Evolutionary conservation across 441 rosid species (phyloP).

Genomic region (Capsella rubella): DNA sequence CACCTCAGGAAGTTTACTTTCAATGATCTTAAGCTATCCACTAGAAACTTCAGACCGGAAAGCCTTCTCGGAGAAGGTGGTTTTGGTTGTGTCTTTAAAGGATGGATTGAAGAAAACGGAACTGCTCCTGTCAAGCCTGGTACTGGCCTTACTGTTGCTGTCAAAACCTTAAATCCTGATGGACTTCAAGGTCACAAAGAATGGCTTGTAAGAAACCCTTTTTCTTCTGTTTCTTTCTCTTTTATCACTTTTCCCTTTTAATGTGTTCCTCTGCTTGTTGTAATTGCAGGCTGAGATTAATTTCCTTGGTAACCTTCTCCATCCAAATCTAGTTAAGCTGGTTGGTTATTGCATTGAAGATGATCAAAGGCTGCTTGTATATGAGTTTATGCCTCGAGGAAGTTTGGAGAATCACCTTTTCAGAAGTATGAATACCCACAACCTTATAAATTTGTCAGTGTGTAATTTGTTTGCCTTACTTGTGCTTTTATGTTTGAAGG

Average conservation of each 20-base stretch:
- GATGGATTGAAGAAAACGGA: conserved; percentile 98
- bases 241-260: neutral
- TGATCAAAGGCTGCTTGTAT: conserved; percentile 91
- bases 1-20: conserved; percentile 81
- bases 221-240: neutral
- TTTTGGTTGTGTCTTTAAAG: conserved; percentile 97
- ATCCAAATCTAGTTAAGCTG: conserved; percentile 91
- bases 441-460: neutral
- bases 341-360: conserved; percentile 97
- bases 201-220: conserved; percentile 76
- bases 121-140: conserved; percentile 99
- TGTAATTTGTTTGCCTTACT: neutral
- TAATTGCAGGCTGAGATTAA: conserved; percentile 88
- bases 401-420: conserved; percentile 97
- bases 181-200: conserved; percentile 99
- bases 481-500: conserved; percentile 51
- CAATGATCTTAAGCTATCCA: conserved; percentile 90
- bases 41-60: conserved; percentile 96
- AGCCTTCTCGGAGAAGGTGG: conserved; percentile 99
- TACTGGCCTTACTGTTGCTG: conserved; percentile 96
- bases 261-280: conserved; percentile 22
- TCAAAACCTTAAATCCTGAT: conserved; percentile 94
- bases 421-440: conserved; percentile 61
- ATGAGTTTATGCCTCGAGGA: conserved; percentile 97
- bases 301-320: conserved; percentile 88